phyloP scores from a whole-genome alignment of 495 filamentous ascomycete species.

The Podospora australis region DNA sequence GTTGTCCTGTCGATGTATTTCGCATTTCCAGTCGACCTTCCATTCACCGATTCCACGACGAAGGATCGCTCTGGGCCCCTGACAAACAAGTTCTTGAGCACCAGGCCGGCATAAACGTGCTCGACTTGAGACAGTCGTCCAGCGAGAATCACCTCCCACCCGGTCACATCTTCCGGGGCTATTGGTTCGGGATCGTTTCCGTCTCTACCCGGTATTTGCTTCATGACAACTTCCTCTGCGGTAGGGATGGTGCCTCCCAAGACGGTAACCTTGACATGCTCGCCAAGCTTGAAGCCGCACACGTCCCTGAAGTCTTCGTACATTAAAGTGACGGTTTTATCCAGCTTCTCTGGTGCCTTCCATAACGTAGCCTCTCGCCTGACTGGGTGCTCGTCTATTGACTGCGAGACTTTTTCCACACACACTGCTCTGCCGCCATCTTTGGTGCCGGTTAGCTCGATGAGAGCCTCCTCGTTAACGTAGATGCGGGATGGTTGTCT shows the following conservation, averaged over 20 bases:
- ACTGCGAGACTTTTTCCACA: slow-evolving; percentile 36
- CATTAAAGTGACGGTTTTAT: slow-evolving; percentile 57
- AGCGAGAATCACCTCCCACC: slow-evolving; percentile 27
- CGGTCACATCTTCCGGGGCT: slow-evolving; percentile 13
- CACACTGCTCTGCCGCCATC: slow-evolving; percentile 53
- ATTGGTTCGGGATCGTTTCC: slow-evolving; percentile 9
- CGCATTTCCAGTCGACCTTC: slow-evolving; percentile 29
- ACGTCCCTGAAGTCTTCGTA: slow-evolving; percentile 59
- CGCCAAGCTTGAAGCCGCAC: slow-evolving; percentile 58
- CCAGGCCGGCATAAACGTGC: slow-evolving; percentile 42
- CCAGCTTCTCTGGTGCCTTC: slow-evolving; percentile 56
- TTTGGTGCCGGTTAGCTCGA: slow-evolving; percentile 46
- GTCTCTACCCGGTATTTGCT: slow-evolving; percentile 14
- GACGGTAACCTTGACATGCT: slow-evolving; percentile 48
- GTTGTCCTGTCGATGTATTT: slow-evolving; percentile 34
- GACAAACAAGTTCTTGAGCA: slow-evolving; percentile 40
- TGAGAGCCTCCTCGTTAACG: slow-evolving; percentile 57
- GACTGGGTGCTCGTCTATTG: slow-evolving; percentile 6
- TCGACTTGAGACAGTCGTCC: slow-evolving; percentile 35
- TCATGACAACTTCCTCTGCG: slow-evolving; percentile 36
- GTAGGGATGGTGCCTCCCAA: slow-evolving; percentile 28
- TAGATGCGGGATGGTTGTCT: slow-evolving; percentile 47
- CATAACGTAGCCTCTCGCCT: slow-evolving; percentile 57
- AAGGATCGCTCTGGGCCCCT: slow-evolving; percentile 43
- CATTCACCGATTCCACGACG: slow-evolving; percentile 41